Conservation (phyloP, 495 filamentous ascomycete genomes). For the Daldinia concentrica region DNA sequence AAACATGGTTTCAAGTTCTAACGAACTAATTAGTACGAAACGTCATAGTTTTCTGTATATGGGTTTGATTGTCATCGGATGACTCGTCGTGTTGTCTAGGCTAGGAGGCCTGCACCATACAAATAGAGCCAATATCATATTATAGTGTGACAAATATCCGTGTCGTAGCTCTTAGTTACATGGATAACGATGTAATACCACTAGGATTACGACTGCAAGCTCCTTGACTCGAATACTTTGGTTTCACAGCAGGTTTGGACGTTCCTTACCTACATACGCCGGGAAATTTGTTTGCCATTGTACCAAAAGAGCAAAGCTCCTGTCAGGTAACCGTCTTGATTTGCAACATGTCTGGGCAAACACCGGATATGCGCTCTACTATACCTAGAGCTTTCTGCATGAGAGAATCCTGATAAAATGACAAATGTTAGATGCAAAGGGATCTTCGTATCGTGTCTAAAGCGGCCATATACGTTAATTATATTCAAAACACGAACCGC, state of each 20-base stretch:
- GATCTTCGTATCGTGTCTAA: not conserved
- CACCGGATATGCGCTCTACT: not conserved
- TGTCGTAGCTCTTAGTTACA: not conserved
- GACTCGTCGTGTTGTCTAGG: not conserved
- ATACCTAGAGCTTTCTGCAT: not conserved
- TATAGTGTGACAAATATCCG: not conserved
- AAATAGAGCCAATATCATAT: not conserved
- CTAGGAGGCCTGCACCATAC: not conserved
- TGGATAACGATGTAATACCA: not conserved
- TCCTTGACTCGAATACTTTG: not conserved
- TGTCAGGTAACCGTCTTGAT: not conserved
- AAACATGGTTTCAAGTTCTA: not conserved
- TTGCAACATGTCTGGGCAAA: constrained; percentile 3
- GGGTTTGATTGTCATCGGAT: not conserved
- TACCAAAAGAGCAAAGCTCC: not conserved
- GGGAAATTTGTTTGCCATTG: constrained; percentile 4
- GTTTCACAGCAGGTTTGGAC: not conserved
- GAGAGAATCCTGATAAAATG: not conserved
- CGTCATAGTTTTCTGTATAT: not conserved
- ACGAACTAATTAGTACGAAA: constrained; percentile 1
- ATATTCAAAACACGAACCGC: not conserved
- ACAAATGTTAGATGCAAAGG: no score
- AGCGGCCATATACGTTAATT: not conserved
- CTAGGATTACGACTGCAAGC: not conserved
- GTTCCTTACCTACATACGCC: not conserved